Evolutionary conservation across 768 basidiomycete genomes (phyloP), one percentile per base, ranked within the genome.

Genomic region (Auriscalpium orientale): DNA sequence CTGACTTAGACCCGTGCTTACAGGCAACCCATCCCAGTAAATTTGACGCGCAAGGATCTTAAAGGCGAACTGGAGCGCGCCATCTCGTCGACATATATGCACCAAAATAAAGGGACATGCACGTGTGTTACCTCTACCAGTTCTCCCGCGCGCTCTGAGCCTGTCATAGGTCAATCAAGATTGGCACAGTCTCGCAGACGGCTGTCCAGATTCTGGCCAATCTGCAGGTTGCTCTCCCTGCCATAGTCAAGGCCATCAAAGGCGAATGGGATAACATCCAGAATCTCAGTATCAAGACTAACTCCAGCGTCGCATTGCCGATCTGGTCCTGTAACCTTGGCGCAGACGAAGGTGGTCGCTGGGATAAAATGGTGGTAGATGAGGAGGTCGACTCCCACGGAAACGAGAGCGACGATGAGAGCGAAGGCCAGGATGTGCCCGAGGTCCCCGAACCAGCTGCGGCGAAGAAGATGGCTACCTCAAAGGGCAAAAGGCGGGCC

Each of bases 1-100:
- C 60, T 61, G 16, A 46, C 28, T 21, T 56, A 10, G 40, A 50
- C 8, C 50, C 18, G 20, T 49, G 58, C 12, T 18, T 37, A 6
- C 56, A 98, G 95, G 73, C 91, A 95, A 70, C 97, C 97, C 1
- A 91, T 98, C 35, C 93, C 97, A 1, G 95, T 98, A n/a, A 85
- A 82, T 61, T 69, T 99, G 52, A 85, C 80, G 11, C 83, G 87
- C 21, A 94, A 93, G 66, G 89, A 95, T 70, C 79, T 99, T 56
- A 98, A 98, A 69, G 80, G 77, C 48, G 94, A 98, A 65, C 80
- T 99, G 10, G 95, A 95, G 69, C 84, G 87, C 46, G 95, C 95
- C 16, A 84, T 99, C 61, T 85, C 85, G 4, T 93, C 94, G 11
- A 95, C 95, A 2, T 97, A 97, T 70, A 90, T 97, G 86, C 89